Evolutionary conservation across 306 rosid species (phyloP), one percentile per base, ranked within the genome.

Genomic region (Inga laurina): DNA sequence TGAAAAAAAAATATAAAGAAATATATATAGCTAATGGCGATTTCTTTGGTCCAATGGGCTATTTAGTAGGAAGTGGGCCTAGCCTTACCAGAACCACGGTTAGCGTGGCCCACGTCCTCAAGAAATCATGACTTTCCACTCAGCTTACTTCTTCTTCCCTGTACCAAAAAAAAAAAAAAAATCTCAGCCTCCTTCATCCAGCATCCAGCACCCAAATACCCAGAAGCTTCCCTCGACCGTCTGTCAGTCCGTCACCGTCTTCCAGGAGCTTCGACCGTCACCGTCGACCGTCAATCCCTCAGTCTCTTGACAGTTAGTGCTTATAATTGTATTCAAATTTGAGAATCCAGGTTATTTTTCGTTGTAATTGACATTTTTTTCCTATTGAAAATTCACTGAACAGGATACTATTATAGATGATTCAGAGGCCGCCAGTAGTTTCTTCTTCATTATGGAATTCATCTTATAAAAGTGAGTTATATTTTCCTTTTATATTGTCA

Each of bases 401-500:
- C 43, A 30, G 81, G 41, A 51, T 37, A 64, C 45, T 41, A 24
- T 16, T 24, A 30, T 57, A 81, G 73, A 85, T 90, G 90, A 78
- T 86, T 80, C 89, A 69, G 86, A 87, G 84, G 76, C 86, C 83
- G 5, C 93, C 91, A 12, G 74, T 89, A 32, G 81, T 76, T 83
- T 83, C 91, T 79, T 82, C 86, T 82, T 78, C 89, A 74, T 77
- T 81, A 35, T 84, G 86, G 82, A 89, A 88, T 54, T 54, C 89
- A 68, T 89, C 88, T 72, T 91, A 59, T 68, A 90, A 79, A 65
- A 87, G 98, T 92, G 84, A 80, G 72, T 43, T 72, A 44, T 52
- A 3, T 62, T 84, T 73, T 70, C 24, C 72, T 84, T 76, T 76
- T 34, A 39, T 2, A 30, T 76, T 52, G 35, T 30, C 80, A 43